A percentile compares a stretch with the other conserved stretches of the same genome.
Evolutionary conservation across 129 eudicot species (phyloP).

Genomic region (Lactuca saligna): DNA sequence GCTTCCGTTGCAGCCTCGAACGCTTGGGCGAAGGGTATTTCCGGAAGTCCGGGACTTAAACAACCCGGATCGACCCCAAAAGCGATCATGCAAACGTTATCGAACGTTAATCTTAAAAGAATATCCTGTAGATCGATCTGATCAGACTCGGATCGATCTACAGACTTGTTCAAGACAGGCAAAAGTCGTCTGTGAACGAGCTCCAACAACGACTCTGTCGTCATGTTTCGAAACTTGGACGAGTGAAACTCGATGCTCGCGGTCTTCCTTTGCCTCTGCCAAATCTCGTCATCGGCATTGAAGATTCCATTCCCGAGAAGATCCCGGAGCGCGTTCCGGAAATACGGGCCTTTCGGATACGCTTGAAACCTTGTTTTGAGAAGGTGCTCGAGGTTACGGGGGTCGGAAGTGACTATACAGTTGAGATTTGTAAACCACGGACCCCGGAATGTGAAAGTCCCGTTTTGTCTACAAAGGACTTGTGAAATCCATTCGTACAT

Average conservation of each 20-base stretch:
- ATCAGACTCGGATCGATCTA: conserved; percentile 29
- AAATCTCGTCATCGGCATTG: conserved; percentile 71
- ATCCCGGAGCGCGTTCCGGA: conserved; percentile 57
- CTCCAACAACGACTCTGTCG: conserved; percentile 69
- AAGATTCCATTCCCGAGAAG: conserved; percentile 87
- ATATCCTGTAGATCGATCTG: conserved; percentile 73
- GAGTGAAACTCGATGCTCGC: conserved; percentile 96
- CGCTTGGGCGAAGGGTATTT: conserved; percentile 81
- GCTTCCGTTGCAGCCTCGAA: conserved; percentile 95
- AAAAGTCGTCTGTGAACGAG: conserved; percentile 69
- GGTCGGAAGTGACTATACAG: conserved; percentile 85
- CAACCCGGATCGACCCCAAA: conserved; percentile 99
- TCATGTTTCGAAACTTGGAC: conserved; percentile 66
- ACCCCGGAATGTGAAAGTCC: conserved; percentile 71
- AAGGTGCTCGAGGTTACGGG: conserved; percentile 83
- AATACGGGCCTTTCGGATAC: conserved; percentile 85
- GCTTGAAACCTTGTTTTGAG: conserved; percentile 69
- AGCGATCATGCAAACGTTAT: conserved; percentile 95
- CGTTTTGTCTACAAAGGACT: conserved; percentile 45
- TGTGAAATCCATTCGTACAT: conserved; percentile 80
- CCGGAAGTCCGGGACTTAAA: conserved; percentile 69
- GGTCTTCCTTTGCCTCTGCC: conserved; percentile 91
- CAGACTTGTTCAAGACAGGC: conserved; percentile 67
- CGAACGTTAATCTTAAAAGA: conserved; percentile 80
- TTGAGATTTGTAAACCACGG: conserved; percentile 83